These are phyloP conservation scores for Chaetomium globosum DNA, from an alignment of 2,329 filamentous ascomycete genomes.

Conservation along the genomic window DNA sequence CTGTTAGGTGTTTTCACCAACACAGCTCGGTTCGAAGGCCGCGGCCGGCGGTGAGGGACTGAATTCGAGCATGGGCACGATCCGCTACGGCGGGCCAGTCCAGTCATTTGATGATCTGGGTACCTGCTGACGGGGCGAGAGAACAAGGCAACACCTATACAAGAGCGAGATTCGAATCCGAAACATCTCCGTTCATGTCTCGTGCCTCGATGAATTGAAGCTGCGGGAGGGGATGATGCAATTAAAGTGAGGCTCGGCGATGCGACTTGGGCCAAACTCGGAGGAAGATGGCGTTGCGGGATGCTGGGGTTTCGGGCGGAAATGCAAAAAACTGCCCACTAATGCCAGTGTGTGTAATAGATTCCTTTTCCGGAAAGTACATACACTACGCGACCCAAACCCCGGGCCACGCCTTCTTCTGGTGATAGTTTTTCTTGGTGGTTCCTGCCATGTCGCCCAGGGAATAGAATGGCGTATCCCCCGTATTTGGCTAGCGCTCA, in stretches of 20 bases:
- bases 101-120: constrained; percentile 6
- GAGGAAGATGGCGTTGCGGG: neutral
- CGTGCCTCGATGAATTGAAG: neutral
- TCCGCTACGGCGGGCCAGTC: constrained; percentile 3
- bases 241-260: constrained; percentile 6
- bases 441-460: neutral
- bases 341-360: constrained; percentile 6
- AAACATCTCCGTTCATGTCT: constrained; percentile 13
- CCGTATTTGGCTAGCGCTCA: neutral
- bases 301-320: constrained; percentile 7
- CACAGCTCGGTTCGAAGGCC: neutral
- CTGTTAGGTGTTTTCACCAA: neutral
- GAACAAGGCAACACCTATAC: neutral
- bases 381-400: neutral
- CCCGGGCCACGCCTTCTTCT: neutral
- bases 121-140: neutral
- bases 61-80: constrained; percentile 1
- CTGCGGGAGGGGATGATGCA: neutral
- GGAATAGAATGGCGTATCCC: neutral
- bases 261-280: neutral
- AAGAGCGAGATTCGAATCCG: neutral
- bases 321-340: constrained; percentile 12
- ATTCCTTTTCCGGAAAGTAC: constrained; percentile 2
- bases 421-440: constrained; percentile 1
- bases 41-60: constrained; percentile 1